A percentile compares a stretch with the other conserved stretches of the same genome.
Conservation (phyloP, 179 eudicot genomes). For the Amaranthus tricolor region DNA sequence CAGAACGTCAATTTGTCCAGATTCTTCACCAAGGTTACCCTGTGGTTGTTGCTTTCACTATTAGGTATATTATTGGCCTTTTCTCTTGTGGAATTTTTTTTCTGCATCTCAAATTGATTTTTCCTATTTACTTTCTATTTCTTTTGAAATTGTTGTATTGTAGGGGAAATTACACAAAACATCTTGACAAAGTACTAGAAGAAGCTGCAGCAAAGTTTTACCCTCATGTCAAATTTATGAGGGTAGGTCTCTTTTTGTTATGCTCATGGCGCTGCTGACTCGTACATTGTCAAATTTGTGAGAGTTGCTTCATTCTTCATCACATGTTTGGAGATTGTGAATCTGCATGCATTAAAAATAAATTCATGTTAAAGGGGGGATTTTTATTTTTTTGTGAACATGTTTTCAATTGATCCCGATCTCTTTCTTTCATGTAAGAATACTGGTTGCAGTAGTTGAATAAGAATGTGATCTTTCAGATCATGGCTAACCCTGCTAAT, state of each 20-base stretch:
- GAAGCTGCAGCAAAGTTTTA: conserved; percentile 86
- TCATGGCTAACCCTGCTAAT: neutral
- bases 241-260: conserved; percentile 48
- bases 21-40: conserved; percentile 87
- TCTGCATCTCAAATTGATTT: neutral
- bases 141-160: conserved; percentile 20
- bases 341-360: neutral
- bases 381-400: neutral
- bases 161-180: conserved; percentile 79
- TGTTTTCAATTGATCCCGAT: neutral
- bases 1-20: conserved; percentile 91
- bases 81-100: neutral
- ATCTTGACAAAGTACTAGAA: conserved; percentile 84
- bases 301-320: neutral
- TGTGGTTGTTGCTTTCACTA: conserved; percentile 90
- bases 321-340: no score
- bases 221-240: conserved; percentile 86
- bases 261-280: neutral
- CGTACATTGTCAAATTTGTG: neutral
- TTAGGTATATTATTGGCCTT: conserved; percentile 43
- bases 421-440: neutral
- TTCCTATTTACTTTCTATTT: neutral
- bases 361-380: neutral
- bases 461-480: neutral
- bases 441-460: neutral